Conservation (phyloP, 2,329 filamentous ascomycete species). For the Helicocarpus griseus region DNA sequence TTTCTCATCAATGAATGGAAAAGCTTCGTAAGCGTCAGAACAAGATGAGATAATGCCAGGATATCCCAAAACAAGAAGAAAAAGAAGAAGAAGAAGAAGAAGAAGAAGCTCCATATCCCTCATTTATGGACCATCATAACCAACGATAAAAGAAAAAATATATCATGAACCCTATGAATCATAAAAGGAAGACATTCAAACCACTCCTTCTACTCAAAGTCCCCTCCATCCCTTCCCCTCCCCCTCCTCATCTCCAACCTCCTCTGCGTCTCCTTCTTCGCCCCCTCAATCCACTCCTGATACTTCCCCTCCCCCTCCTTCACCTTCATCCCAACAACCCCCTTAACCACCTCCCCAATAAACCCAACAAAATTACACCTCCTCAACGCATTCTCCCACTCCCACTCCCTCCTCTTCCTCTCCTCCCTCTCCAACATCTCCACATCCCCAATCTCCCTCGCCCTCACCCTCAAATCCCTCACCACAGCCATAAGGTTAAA, state of each 20-base stretch:
- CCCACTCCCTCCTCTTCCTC: slow-evolving; percentile 75
- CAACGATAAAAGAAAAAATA: no score
- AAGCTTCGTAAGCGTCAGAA: no score
- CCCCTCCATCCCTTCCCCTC: slow-evolving; percentile 5
- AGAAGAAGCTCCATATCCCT: no score
- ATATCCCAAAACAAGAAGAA: no score
- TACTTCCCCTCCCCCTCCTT: slow-evolving; percentile 56
- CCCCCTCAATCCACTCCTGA: slow-evolving; percentile 72
- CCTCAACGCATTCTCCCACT: slow-evolving; percentile 87
- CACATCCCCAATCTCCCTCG: slow-evolving; percentile 69
- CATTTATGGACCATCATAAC: no score
- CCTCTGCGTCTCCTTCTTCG: slow-evolving; percentile 34
- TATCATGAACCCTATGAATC: neutral
- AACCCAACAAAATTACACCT: slow-evolving; percentile 96
- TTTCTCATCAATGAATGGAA: no score
- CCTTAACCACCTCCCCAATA: slow-evolving; percentile 79
- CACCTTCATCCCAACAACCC: slow-evolving; percentile 67
- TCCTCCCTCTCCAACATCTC: slow-evolving; percentile 73
- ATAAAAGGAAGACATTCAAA: neutral
- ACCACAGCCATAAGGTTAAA: slow-evolving; percentile 96
- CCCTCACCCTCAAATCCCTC: slow-evolving; percentile 66
- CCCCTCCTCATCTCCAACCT: slow-evolving; percentile 26
- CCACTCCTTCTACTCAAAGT: neutral
- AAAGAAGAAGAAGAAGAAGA: no score
- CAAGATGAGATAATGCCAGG: no score